Evolutionary conservation across 345 rosid genomes (phyloP), one percentile per base, ranked within the genome.

Genomic region (Citrus cavaleriei): DNA sequence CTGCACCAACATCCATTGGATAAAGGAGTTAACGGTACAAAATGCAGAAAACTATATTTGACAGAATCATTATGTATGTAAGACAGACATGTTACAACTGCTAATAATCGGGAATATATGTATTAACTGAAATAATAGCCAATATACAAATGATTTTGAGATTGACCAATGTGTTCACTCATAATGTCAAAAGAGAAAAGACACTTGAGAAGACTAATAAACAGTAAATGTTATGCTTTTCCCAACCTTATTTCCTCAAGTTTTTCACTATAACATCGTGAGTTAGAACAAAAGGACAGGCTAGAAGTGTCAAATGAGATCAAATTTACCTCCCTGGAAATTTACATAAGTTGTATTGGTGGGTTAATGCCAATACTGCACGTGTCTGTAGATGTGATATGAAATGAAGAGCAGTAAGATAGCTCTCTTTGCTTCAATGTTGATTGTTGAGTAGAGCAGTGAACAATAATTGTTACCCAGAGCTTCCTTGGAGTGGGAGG

Each of bases 401-500:
- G 73, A 68, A 69, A 64, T 18, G 83, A 57, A 27, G 69, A 77
- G 75, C 76, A 64, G 28, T 30, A 28, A 40, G 68, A 38, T 28
- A 46, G 65, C 75, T 61, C 37, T 35, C 14, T 62, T 67, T 70
- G 32, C 64, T 60, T 78, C 10, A 3, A 16, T 22, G 46, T 32
- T 62, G 79, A 3, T 12, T 22, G 46, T 27, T 62, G 79, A 37
- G 21, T 59, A 37, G 74, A 65, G n/a, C 75, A 65, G 14, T 42
- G 46, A 68, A 61, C 72, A 73, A 49, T 21, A 25, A 22, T 32
- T 32, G 72, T 70, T 67, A 86, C 69, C 79, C 77, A 8, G 85
- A 81, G 79, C 84, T 62, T 3, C 76, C 85, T 73, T 81, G 84
- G 78, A 90, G 81, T 3, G 94, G 94, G 64, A 90, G 87, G 78